Percentiles rank a stretch among this genome's conserved stretches.
phyloP scores from a whole-genome alignment of 1,284 basidiomycete genomes.

The Anthracocystis walkeri region DNA sequence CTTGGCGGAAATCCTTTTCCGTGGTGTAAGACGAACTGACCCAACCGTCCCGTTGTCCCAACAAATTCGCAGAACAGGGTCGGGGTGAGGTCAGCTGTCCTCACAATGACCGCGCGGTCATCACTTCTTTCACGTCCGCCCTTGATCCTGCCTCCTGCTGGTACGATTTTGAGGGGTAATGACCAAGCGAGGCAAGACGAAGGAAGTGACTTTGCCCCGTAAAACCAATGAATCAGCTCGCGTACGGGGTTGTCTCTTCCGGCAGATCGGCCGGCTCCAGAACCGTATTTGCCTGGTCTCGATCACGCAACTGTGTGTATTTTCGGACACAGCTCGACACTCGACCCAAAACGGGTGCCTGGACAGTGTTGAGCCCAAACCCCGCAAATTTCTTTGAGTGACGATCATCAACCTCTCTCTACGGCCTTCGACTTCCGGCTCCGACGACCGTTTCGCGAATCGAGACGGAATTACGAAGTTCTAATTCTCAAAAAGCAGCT shows the following conservation, averaged over 20 bases:
- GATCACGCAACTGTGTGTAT: background rate
- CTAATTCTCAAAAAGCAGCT: too few relatives aligned
- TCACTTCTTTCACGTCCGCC: background rate
- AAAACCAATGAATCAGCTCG: slow-evolving; percentile 10
- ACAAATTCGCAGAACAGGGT: background rate
- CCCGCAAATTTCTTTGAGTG: slow-evolving; percentile 7
- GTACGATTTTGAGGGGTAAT: background rate
- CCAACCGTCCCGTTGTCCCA: background rate
- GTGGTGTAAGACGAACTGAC: background rate
- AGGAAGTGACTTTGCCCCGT: background rate
- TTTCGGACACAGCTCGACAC: too few relatives aligned
- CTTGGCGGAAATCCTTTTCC: background rate
- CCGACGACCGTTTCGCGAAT: background rate
- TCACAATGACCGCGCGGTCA: background rate
- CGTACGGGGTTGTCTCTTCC: slow-evolving; percentile 12
- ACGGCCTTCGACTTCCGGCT: slow-evolving; percentile 5
- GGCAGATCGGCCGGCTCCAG: slow-evolving; percentile 3
- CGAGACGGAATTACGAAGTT: too few relatives aligned
- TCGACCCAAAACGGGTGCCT: background rate
- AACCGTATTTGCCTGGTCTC: too few relatives aligned
- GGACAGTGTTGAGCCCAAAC: slow-evolving; percentile 12
- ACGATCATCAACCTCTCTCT: background rate
- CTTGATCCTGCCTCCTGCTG: background rate
- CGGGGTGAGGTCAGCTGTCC: slow-evolving; percentile 3
- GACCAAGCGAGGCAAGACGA: background rate